Conservation (phyloP, 495 filamentous ascomycete genomes). For the Podospora australis region DNA sequence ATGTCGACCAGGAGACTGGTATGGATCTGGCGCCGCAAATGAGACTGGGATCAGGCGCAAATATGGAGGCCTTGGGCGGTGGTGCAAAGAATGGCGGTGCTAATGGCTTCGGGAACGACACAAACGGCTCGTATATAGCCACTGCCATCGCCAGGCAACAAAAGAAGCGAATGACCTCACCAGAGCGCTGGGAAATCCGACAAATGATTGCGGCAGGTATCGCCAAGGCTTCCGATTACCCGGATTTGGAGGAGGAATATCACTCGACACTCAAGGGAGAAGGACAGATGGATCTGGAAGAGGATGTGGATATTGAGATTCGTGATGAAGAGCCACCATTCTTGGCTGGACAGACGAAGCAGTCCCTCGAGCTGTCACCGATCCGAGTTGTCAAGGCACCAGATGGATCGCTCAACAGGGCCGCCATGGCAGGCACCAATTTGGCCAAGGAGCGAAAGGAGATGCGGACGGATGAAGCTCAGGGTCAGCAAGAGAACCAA, state of each 20-base stretch:
- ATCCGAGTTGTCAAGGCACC: conserved; percentile 96
- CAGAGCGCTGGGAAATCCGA: conserved; percentile 94
- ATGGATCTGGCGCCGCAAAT: conserved; percentile 75
- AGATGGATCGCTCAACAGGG: conserved; percentile 89
- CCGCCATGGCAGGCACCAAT: conserved; percentile 85
- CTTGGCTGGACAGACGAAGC: conserved; percentile 91
- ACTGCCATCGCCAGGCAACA: conserved; percentile 38
- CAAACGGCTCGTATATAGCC: conserved; percentile 28
- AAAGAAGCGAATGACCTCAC: conserved; percentile 91
- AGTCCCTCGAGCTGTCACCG: conserved; percentile 86
- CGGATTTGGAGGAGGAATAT: conserved; percentile 92
- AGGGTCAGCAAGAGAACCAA: conserved; percentile 71
- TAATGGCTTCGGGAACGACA: background rate
- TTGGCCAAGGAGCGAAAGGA: conserved; percentile 91
- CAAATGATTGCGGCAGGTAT: conserved; percentile 94
- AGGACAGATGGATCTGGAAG: conserved; percentile 86
- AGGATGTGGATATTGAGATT: conserved; percentile 96
- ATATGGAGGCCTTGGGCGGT: conserved; percentile 74
- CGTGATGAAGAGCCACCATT: conserved; percentile 95
- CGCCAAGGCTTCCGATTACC: conserved; percentile 83
- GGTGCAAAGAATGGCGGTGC: conserved; percentile 49
- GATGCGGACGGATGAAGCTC: conserved; percentile 77
- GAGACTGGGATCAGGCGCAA: conserved; percentile 83
- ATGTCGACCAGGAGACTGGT: conserved; percentile 88
- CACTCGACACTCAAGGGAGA: conserved; percentile 79